Percentiles rank a stretch among this genome's conserved stretches.
Conservation (phyloP, 495 filamentous ascomycete genomes). For the Annulohypoxylon nitens region DNA sequence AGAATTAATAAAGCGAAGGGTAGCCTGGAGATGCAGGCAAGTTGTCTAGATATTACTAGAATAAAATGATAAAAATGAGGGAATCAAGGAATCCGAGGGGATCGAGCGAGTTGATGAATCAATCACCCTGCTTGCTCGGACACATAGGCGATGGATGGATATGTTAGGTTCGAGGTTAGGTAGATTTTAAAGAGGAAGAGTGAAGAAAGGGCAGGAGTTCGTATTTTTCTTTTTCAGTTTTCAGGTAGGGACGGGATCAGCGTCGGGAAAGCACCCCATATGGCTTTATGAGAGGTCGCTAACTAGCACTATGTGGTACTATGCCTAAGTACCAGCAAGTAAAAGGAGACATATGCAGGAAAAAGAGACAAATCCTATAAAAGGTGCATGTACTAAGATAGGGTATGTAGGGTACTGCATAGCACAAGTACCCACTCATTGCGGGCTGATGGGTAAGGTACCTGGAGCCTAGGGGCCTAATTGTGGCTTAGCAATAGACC, state of each 20-base stretch:
- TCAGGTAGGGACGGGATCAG: conserved; percentile 48
- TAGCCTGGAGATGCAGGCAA: conserved; percentile 32
- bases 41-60: conserved; percentile 32
- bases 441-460: conserved; percentile 8
- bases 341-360: conserved; percentile 45
- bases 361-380: conserved; percentile 17
- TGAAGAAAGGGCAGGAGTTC: conserved; percentile 46
- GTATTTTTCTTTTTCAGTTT: conserved; percentile 52
- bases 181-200: conserved; percentile 40
- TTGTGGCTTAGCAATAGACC: conserved; percentile 41
- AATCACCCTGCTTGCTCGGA: conserved; percentile 44
- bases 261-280: conserved; percentile 46
- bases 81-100: conserved; percentile 17
- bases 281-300: conserved; percentile 43
- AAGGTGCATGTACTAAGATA: neutral
- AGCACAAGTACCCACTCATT: conserved; percentile 28
- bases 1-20: conserved; percentile 39
- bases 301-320: conserved; percentile 8
- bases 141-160: conserved; percentile 41
- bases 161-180: conserved; percentile 22
- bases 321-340: conserved; percentile 10
- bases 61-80: conserved; percentile 33
- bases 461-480: conserved; percentile 16
- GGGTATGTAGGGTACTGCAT: neutral
- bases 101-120: conserved; percentile 49